These are phyloP conservation scores for Tolypocladium ovalisporum DNA, from an alignment of 2,329 filamentous ascomycete genomes.

Conservation along the genomic window DNA sequence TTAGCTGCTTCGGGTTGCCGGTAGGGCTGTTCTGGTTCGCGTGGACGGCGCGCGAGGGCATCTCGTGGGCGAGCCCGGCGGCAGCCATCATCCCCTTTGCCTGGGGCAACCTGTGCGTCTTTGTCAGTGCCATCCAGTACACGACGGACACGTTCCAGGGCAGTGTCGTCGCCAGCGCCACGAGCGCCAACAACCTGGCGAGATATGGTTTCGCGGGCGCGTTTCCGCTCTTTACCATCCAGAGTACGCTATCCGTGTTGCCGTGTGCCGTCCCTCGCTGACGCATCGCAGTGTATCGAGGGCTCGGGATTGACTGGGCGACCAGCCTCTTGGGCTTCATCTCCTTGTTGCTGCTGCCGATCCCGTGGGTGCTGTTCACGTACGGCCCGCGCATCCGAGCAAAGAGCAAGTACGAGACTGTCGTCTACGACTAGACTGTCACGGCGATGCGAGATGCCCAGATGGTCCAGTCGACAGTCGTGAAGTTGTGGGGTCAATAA, in stretches of 20 bases:
- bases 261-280: neutral
- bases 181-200: constrained; percentile 47
- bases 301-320: constrained; percentile 34
- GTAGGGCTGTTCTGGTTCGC: constrained; percentile 49
- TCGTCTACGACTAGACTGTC: constrained; percentile 6
- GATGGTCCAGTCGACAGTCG: too few species aligned
- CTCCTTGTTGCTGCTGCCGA: constrained; percentile 32
- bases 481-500: too few species aligned
- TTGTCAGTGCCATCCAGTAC: constrained; percentile 42
- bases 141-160: constrained; percentile 45
- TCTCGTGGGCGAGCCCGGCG: constrained; percentile 39
- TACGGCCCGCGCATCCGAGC: constrained; percentile 31
- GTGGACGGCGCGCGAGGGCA: constrained; percentile 36
- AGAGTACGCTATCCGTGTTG: constrained; percentile 26
- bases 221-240: constrained; percentile 51
- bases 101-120: constrained; percentile 49
- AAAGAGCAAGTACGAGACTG: constrained; percentile 28
- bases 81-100: constrained; percentile 44
- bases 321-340: constrained; percentile 36
- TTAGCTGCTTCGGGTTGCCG: constrained; percentile 42
- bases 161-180: constrained; percentile 43
- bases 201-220: constrained; percentile 43
- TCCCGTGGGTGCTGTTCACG: constrained; percentile 42
- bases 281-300: constrained; percentile 26
- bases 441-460: neutral